These are phyloP conservation scores for Pelargonium cotyledonis DNA, from an alignment of 441 rosid genomes.

Conservation along the genomic window DNA sequence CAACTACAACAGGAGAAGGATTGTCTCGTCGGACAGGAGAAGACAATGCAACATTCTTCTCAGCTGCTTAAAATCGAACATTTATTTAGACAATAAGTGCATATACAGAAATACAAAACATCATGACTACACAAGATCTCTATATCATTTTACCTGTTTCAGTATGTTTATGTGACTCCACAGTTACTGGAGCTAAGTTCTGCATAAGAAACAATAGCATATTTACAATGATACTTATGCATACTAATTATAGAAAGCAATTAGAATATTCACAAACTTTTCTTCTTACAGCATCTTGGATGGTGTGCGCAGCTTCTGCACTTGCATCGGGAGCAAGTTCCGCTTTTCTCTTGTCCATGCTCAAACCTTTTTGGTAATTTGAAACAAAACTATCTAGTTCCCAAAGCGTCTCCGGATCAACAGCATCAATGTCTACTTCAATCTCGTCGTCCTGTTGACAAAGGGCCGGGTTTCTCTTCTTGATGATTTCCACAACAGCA, in stretches of 20 bases:
- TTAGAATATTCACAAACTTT: not conserved
- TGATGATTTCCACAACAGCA: conserved; percentile 81
- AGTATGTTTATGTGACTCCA: conserved; percentile 45
- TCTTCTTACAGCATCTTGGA: conserved; percentile 10
- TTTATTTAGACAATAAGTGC: conserved; percentile 11
- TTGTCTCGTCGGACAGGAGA: not conserved
- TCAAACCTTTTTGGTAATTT: conserved; percentile 85
- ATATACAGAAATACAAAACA: conserved; percentile 12
- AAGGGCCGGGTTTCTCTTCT: conserved; percentile 77
- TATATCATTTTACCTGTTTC: conserved; percentile 41
- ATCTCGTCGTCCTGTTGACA: conserved; percentile 82
- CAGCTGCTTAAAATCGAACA: conserved; percentile 34
- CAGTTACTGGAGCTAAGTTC: conserved; percentile 39
- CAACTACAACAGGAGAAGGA: conserved; percentile 47
- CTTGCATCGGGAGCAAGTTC: conserved; percentile 81
- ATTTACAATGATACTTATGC: not conserved
- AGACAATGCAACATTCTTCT: conserved; percentile 35
- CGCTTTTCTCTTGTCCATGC: conserved; percentile 93
- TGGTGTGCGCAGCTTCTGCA: conserved; percentile 51
- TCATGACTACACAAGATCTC: not conserved
- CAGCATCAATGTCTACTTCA: conserved; percentile 97
- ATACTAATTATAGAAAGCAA: not conserved
- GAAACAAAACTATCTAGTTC: conserved; percentile 94
- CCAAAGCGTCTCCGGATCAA: conserved; percentile 98
- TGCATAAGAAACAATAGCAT: conserved; percentile 23